Evolutionary conservation across 1,284 basidiomycete genomes (phyloP).

Genomic region (Trichosporon faecale): DNA sequence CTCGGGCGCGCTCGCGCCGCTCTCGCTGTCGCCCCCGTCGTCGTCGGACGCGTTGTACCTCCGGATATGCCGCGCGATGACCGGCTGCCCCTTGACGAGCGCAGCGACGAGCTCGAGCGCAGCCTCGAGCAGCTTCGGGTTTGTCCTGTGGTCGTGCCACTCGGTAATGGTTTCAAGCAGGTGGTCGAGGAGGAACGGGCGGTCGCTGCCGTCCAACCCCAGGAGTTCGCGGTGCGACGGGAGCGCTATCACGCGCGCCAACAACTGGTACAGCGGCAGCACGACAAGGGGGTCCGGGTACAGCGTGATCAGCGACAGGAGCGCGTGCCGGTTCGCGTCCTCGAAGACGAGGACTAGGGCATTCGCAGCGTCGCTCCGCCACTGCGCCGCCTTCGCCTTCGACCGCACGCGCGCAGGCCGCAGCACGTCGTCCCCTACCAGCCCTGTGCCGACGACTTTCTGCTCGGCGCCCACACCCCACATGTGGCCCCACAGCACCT

Average conservation of each 20-base stretch:
- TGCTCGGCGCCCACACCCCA: conserved; percentile 48
- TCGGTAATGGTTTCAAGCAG: conserved; percentile 31
- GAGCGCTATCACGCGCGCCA: conserved; percentile 62
- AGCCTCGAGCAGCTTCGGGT: conserved; percentile 64
- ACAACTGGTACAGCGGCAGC: conserved; percentile 55
- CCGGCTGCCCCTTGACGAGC: conserved; percentile 63
- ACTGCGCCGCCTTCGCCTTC: conserved; percentile 21
- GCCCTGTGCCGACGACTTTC: conserved; percentile 43
- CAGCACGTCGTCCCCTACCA: conserved; percentile 33
- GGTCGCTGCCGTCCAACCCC: neutral
- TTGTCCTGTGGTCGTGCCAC: conserved; percentile 43
- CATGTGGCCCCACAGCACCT: conserved; percentile 47
- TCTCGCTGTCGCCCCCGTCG: conserved; percentile 7
- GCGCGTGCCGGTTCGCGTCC: conserved; percentile 34
- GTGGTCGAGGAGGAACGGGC: conserved; percentile 36
- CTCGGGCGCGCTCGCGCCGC: conserved; percentile 19
- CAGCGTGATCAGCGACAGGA: conserved; percentile 32
- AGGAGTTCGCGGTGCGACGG: conserved; percentile 61
- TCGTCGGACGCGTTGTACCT: conserved; percentile 23
- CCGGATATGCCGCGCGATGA: conserved; percentile 28
- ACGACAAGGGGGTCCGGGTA: conserved; percentile 49
- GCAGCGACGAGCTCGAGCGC: conserved; percentile 66
- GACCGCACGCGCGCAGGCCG: conserved; percentile 20
- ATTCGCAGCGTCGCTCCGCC: conserved; percentile 26
- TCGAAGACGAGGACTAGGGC: conserved; percentile 39